Conservation (phyloP, 2,329 filamentous ascomycete species). For the Botrytis hyacinthi region DNA sequence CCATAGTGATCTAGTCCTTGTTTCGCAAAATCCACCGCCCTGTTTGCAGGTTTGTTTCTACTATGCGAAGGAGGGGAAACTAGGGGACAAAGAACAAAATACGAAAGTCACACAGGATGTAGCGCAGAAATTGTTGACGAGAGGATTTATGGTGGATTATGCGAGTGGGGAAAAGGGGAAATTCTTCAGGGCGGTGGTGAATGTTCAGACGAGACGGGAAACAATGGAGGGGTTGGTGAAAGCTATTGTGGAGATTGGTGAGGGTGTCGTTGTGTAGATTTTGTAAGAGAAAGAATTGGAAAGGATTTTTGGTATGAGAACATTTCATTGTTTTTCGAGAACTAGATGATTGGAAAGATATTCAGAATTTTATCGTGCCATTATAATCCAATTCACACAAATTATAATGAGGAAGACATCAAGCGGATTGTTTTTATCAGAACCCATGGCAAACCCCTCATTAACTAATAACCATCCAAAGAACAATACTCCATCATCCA, state of each 20-base stretch:
- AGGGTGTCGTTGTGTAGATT: constrained; percentile 5
- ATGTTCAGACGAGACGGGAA: constrained; percentile 56
- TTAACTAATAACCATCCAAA: not conserved
- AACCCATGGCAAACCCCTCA: not conserved
- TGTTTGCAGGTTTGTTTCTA: constrained; percentile 97
- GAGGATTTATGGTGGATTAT: constrained; percentile 66
- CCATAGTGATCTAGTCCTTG: constrained; percentile 62
- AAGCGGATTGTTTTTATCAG: no score
- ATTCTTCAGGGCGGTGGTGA: constrained; percentile 69
- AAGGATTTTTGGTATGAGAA: not conserved
- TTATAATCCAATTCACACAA: no score
- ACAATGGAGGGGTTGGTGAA: constrained; percentile 62
- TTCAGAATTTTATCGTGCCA: no score
- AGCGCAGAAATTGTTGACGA: constrained; percentile 51
- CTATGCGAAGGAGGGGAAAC: constrained; percentile 60
- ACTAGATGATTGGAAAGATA: no score
- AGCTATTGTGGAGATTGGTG: constrained; percentile 49
- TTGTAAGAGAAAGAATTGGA: not conserved
- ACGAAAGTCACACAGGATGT: constrained; percentile 55
- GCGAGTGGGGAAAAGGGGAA: constrained; percentile 54
- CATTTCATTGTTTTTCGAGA: no score
- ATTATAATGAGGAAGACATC: no score
- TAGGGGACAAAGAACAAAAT: constrained; percentile 46
- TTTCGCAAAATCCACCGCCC: constrained; percentile 76
- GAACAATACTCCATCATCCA: not conserved